phyloP scores from a whole-genome alignment of 805 yeast species.

The Cyberlindnera maclurae region DNA sequence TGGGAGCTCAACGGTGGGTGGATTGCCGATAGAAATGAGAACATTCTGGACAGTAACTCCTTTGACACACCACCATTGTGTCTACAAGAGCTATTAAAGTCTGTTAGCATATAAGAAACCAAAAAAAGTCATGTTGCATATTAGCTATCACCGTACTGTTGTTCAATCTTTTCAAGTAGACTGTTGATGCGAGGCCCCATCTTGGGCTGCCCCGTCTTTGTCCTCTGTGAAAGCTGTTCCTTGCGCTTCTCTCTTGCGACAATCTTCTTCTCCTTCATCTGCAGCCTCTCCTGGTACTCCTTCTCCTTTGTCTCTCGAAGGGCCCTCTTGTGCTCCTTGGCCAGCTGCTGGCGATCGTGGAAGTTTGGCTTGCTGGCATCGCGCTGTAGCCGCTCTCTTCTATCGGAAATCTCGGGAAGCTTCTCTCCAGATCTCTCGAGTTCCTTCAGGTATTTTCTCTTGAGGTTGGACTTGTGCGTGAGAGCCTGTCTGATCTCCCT shows the following conservation, averaged over 20 bases:
- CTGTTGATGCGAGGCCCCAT: conserved; percentile 86
- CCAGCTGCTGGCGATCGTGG: conserved; percentile 29
- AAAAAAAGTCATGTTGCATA: not conserved
- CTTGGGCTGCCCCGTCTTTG: conserved; percentile 76
- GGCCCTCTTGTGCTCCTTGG: conserved; percentile 29
- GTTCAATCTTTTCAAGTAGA: conserved; percentile 68
- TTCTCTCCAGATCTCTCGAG: conserved; percentile 63
- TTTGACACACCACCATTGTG: conserved; percentile 6
- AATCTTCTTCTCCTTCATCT: conserved; percentile 33
- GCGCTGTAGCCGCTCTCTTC: conserved; percentile 11
- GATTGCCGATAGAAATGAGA: conserved; percentile 8
- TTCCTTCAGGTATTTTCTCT: conserved; percentile 75
- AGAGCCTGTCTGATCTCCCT: conserved; percentile 74
- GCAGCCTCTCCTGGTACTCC: conserved; percentile 35
- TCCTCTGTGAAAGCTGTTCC: conserved; percentile 42
- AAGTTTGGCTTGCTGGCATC: conserved; percentile 23
- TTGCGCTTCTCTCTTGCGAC: conserved; percentile 37
- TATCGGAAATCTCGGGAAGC: conserved; percentile 36
- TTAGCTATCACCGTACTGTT: conserved; percentile 26
- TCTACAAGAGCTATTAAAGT: not conserved
- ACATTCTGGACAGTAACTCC: conserved; percentile 3
- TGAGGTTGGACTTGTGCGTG: conserved; percentile 71
- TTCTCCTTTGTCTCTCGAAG: conserved; percentile 26
- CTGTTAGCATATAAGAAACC: not conserved
- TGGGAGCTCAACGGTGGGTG: conserved; percentile 17